Percentiles rank a stretch among this genome's conserved stretches.
Conservation (phyloP, 2,329 filamentous ascomycete species). For the Orbilia javanica region DNA sequence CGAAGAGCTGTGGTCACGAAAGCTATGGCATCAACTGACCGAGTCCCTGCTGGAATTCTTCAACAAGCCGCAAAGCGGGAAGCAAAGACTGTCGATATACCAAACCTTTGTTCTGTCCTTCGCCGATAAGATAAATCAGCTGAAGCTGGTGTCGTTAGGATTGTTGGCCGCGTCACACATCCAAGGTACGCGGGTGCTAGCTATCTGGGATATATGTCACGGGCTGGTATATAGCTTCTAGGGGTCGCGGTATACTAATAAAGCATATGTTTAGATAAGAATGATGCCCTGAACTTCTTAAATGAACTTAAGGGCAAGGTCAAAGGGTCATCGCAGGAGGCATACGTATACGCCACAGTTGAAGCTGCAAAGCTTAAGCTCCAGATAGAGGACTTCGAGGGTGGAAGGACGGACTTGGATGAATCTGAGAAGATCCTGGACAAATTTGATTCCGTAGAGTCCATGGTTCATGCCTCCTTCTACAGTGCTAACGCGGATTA, state of each 20-base stretch:
- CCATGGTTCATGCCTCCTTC: constrained; percentile 93
- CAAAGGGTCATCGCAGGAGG: constrained; percentile 91
- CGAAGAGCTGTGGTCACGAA: constrained; percentile 97
- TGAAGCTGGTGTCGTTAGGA: constrained; percentile 93
- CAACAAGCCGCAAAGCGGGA: constrained; percentile 80
- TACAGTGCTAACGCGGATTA: constrained; percentile 96
- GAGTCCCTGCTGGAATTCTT: constrained; percentile 90
- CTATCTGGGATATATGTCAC: background rate
- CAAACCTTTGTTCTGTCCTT: constrained; percentile 96
- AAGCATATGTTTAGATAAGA: constrained; percentile 74
- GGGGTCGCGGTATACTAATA: constrained; percentile 48
- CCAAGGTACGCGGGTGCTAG: constrained; percentile 71
- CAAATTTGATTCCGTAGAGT: constrained; percentile 93
- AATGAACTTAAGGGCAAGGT: constrained; percentile 86
- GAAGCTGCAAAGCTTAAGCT: constrained; percentile 90
- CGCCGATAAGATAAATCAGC: constrained; percentile 97
- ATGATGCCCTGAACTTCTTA: constrained; percentile 87
- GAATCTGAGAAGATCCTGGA: constrained; percentile 89
- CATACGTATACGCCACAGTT: constrained; percentile 91
- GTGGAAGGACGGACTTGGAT: constrained; percentile 86
- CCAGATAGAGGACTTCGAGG: constrained; percentile 81
- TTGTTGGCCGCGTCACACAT: constrained; percentile 88
- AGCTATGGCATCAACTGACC: constrained; percentile 99
- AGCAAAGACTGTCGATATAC: constrained; percentile 89
- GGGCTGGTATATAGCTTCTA: background rate